These are phyloP conservation scores for Syncephalastrum contaminatum DNA, from an alignment of 371 early-diverging fungal species.

Conservation along the genomic window DNA sequence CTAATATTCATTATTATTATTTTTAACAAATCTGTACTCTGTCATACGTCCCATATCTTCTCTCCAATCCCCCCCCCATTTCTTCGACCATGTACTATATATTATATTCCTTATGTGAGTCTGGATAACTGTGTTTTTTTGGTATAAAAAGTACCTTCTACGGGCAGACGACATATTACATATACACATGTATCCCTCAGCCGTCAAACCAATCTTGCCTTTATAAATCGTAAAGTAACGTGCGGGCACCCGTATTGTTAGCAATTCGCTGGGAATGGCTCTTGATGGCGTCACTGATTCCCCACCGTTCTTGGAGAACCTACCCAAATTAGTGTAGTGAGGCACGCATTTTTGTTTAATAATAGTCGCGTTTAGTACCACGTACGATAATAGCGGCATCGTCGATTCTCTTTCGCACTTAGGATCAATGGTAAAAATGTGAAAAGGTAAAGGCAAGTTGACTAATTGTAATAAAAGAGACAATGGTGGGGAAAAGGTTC, in stretches of 20 bases:
- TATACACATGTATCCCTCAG: conserved; percentile 46
- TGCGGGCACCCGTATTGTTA: conserved; percentile 44
- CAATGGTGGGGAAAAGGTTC: too few relatives aligned
- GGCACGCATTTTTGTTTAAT: not conserved
- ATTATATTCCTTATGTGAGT: too few relatives aligned
- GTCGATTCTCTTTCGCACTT: conserved; percentile 14
- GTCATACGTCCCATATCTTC: too few relatives aligned
- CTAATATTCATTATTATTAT: too few relatives aligned
- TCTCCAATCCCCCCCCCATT: too few relatives aligned
- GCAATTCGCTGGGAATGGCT: conserved; percentile 50
- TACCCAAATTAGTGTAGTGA: conserved; percentile 4
- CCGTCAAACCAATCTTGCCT: conserved; percentile 50
- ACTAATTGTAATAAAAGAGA: too few relatives aligned
- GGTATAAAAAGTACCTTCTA: too few relatives aligned
- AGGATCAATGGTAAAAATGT: conserved; percentile 25
- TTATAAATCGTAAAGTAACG: conserved; percentile 55
- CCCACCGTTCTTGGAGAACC: conserved; percentile 52
- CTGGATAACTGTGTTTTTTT: too few relatives aligned
- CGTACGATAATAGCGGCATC: conserved; percentile 38
- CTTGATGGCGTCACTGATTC: conserved; percentile 49
- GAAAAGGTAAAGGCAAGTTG: conserved; percentile 21
- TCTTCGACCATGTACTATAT: too few relatives aligned
- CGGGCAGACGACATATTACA: too few relatives aligned
- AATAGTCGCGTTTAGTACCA: not conserved
- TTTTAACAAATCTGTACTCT: too few relatives aligned